A percentile compares a stretch with the other conserved stretches of the same genome.
Conservation (phyloP, 2,329 filamentous ascomycete species). For the Hypoxylon sp. region DNA sequence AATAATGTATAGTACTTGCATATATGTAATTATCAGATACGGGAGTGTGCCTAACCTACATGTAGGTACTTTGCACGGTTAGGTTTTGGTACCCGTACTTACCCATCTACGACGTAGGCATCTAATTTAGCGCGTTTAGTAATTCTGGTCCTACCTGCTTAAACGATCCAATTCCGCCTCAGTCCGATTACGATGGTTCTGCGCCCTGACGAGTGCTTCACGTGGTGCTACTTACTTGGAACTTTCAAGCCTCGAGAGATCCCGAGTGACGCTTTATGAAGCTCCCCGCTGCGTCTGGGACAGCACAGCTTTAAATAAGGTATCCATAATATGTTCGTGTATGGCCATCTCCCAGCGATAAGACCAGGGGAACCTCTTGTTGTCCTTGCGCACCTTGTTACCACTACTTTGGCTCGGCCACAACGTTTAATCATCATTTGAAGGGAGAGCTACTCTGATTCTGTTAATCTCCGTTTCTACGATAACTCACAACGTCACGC, state of each 20-base stretch:
- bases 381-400: constrained; percentile 28
- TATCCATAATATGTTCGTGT: constrained; percentile 40
- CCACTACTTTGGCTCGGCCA: constrained; percentile 4
- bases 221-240: constrained; percentile 27
- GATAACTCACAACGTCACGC: constrained; percentile 7
- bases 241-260: constrained; percentile 7
- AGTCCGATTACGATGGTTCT: constrained; percentile 28
- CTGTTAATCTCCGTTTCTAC: constrained; percentile 8
- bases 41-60: background rate
- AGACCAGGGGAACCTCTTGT: constrained; percentile 31
- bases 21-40: background rate
- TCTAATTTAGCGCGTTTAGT: constrained; percentile 34
- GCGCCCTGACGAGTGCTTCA: constrained; percentile 31
- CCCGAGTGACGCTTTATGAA: constrained; percentile 7
- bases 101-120: constrained; percentile 3
- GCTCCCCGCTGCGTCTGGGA: constrained; percentile 24
- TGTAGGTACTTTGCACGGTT: background rate
- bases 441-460: constrained; percentile 20
- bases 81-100: background rate
- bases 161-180: constrained; percentile 30
- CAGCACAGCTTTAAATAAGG: constrained; percentile 20
- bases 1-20: background rate
- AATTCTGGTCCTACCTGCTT: constrained; percentile 32
- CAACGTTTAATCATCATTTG: constrained; percentile 31
- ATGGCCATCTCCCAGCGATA: constrained; percentile 38